A percentile compares a stretch with the other conserved stretches of the same genome.
Evolutionary conservation across 495 filamentous ascomycete genomes (phyloP).

Genomic region (Bacidia gigantensis): DNA sequence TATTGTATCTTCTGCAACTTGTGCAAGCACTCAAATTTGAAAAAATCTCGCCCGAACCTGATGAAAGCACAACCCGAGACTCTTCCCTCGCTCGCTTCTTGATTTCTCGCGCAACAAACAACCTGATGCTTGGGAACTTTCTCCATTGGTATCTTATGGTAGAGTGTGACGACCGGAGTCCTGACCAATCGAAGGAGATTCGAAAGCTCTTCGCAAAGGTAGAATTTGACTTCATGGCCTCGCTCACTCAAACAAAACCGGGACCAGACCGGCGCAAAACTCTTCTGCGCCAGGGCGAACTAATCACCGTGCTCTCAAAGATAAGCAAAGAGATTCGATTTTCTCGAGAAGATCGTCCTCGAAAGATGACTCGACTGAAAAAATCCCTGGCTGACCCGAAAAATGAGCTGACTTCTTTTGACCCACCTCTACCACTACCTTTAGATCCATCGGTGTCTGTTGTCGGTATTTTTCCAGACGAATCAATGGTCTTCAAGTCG

Average conservation of each 20-base stretch:
- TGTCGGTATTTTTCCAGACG: slow-evolving; percentile 66
- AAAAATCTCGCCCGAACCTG: slow-evolving; percentile 44
- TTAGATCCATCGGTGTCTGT: slow-evolving; percentile 73
- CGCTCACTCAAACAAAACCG: slow-evolving; percentile 42
- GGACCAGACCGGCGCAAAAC: slow-evolving; percentile 60
- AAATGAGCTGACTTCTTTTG: slow-evolving; percentile 69
- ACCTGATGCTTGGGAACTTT: slow-evolving; percentile 83
- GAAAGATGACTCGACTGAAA: slow-evolving; percentile 72
- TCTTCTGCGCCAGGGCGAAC: slow-evolving; percentile 75
- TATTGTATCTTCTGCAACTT: slow-evolving; percentile 84
- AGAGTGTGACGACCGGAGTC: slow-evolving; percentile 74
- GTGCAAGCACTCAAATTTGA: slow-evolving; percentile 97
- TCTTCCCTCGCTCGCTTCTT: slow-evolving; percentile 86
- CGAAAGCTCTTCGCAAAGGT: slow-evolving; percentile 80
- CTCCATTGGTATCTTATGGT: slow-evolving; percentile 99
- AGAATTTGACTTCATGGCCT: slow-evolving; percentile 88
- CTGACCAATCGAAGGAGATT: slow-evolving; percentile 53
- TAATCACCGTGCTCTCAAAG: slow-evolving; percentile 73
- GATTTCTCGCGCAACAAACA: slow-evolving; percentile 69
- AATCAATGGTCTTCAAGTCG: slow-evolving; percentile 89
- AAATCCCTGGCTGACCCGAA: slow-evolving; percentile 74
- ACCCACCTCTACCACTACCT: slow-evolving; percentile 78
- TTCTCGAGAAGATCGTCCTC: slow-evolving; percentile 57
- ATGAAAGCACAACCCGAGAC: slow-evolving; percentile 54
- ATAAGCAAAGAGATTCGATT: slow-evolving; percentile 82